Evolutionary conservation across 805 yeast species (phyloP), one percentile per base, ranked within the genome.

Genomic region (Kregervanrija delftensis): DNA sequence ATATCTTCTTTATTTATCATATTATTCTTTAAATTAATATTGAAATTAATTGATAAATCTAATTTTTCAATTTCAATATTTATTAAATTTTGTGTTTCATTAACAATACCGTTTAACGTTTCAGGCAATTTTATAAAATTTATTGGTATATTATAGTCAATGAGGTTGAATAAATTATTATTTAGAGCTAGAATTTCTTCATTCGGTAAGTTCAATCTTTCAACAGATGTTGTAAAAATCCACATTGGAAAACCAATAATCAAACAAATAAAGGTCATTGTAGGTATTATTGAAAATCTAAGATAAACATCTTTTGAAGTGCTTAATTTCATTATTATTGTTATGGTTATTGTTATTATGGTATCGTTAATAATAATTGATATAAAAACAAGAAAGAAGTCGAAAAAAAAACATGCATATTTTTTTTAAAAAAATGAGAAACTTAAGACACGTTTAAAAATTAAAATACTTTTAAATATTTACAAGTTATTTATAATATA

Each of bases 171-270:
- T 46, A 51, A 42, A 11, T 46, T 34, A 8, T 41, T 17, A 39
- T 46, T 48, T 35, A 61, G 37, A 11, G 40, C 30, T 38, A 65
- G 57, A 39, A 82, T 69, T 37, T 66, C 65, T 1, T 61, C 64
- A 11, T 66, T 55, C 12, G 86, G 86, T 34, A 85, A 66, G 34
- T 71, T 71, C 2, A 87, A 85, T 43, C 89, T 66, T 53, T 79
- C 72, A 14, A 82, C 75, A 3, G 77, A 63, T 4, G 91, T 81
- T 14, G 91, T 81, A 22, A 54, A 47, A 33, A 65, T 54, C 79
- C 84, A 83, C 44, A 80, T 57, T 5, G 90, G 89, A 5, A 72
- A 53, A 2, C 85, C 88, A 15, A 78, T 49, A 2, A 64, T 39
- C 5, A 59, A 44, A 11, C 67, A 53, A 8, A 64, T 54, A 1